A percentile compares a stretch with the other conserved stretches of the same genome.
phyloP scores from a whole-genome alignment of 352 stramenopile species.

The Phytophthora cactorum region DNA sequence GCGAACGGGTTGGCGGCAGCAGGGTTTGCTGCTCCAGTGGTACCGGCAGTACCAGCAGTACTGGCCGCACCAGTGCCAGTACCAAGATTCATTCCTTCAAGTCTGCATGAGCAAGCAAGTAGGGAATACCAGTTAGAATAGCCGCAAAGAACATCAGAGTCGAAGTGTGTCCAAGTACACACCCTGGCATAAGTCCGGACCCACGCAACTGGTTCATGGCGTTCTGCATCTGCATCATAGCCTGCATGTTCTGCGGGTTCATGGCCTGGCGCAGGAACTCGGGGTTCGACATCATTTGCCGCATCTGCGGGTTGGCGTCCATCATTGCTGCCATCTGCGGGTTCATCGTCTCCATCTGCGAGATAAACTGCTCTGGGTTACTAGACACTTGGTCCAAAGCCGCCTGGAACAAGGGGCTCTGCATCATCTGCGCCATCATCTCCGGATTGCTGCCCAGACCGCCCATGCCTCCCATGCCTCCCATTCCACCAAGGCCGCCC shows the following conservation, averaged over 20 bases:
- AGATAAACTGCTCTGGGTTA: slow-evolving; percentile 82
- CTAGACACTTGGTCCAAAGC: slow-evolving; percentile 83
- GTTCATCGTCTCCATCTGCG: slow-evolving; percentile 90
- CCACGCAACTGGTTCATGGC: slow-evolving; percentile 86
- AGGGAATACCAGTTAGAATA: neutral
- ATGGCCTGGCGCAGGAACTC: slow-evolving; percentile 86
- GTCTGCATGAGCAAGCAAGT: slow-evolving; percentile 28
- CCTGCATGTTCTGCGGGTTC: slow-evolving; percentile 92
- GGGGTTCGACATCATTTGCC: slow-evolving; percentile 91
- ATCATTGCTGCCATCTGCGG: slow-evolving; percentile 89
- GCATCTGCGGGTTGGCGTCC: slow-evolving; percentile 88
- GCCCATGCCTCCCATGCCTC: slow-evolving; percentile 38
- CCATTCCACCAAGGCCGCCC: slow-evolving; percentile 36
- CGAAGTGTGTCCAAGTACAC: slow-evolving; percentile 20
- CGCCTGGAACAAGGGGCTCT: slow-evolving; percentile 88
- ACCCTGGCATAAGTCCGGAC: slow-evolving; percentile 75
- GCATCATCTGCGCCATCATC: slow-evolving; percentile 85
- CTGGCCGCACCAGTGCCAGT: slow-evolving; percentile 6
- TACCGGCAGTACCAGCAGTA: slow-evolving; percentile 8
- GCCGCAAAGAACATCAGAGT: neutral
- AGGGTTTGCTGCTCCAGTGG: slow-evolving; percentile 16
- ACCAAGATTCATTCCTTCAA: slow-evolving; percentile 60
- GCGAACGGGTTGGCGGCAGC: slow-evolving; percentile 58
- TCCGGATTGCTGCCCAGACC: slow-evolving; percentile 58
- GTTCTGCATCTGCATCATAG: slow-evolving; percentile 92